Base-by-base conservation (phyloP, 768 basidiomycete genomes). In the Daedaleopsis sinensis region DNA sequence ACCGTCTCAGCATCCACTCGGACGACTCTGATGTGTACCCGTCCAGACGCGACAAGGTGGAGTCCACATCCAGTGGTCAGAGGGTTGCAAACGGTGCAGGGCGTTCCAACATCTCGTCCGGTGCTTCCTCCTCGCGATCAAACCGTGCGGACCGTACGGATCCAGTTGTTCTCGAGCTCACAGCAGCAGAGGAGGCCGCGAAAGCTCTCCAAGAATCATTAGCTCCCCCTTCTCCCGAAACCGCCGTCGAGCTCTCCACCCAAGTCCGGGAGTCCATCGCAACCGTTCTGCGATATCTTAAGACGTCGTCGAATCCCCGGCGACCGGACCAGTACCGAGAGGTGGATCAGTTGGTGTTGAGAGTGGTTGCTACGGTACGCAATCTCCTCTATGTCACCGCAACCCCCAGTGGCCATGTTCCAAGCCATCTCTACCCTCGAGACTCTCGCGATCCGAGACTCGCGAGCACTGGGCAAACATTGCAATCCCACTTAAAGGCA, bases 11-110 rank as follows among this genome's bases (percentile, higher is more conserved):
- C 69, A 83, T 87, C 36, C 86, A 88, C 68, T 93, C 91, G 11
- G 93, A 94, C 67, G 88, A 90, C 69, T 93, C 91, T 11, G 90
- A 89, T 53, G 77, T 90, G 38, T 82, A 87, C 35, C 86, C 85
- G 6, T 66, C 77, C 5, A 82, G 82, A 32, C 70, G 67, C 37
- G 61, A 53, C 47, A 60, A 46, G 4, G 59, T 62, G 18, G 59
- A 60, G 54, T 65, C 70, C 2, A 66, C 67, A 16, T 44, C 63
- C 15, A 64, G 62, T 52, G 27, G 54, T 32, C 59, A 49, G 47
- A 24, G n/a, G 59, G 56, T 16, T 55, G 70, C 36, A 10, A 65
- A 61, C 27, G 65, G 61, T 15, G 44, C 38, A 13, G 44, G 47
- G 19, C 57, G 53, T 8, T 23, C 39, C 1, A 43, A 49, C 15